Evolutionary conservation across 345 rosid genomes (phyloP), one percentile per base, ranked within the genome.

Genomic region (Firmiana major): DNA sequence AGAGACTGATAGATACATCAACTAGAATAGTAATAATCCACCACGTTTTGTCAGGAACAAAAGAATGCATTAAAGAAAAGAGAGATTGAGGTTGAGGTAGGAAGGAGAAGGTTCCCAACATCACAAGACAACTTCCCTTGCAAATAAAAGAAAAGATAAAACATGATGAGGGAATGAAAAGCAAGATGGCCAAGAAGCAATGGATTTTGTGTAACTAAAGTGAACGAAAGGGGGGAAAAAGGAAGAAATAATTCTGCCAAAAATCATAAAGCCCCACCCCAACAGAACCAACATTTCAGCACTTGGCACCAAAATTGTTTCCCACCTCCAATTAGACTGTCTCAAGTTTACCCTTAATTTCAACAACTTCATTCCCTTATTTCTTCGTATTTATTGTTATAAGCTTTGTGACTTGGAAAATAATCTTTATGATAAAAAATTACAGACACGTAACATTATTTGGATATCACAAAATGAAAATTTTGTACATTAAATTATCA

Each of bases 31-130:
- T 24, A 45, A 12, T 22, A 24, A 1, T 45, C 72, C 38, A 43
- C 34, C 53, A 67, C 0, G 72, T 45, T 67, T 22, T 67, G n/a
- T 67, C 72, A 43, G 72, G n/a, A 12, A 43, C 12, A 45, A 72
- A 28, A 17, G 11, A n/a, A 40, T 38, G 13, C 16, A 54, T 10
- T 36, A 26, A 10, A 54, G 36, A 16, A 7, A 4, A 16, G 11
- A 22, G 15, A 11, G 17, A 43, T 24, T 3, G 64, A 53, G 19
- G 60, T 31, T 66, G 71, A 57, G 63, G 24, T 42, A n/a, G 15
- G 49, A 81, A n/a, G 24, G 26, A 81, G 46, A 64, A 65, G 49
- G 49, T 53, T 31, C 78, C 79, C 34, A 68, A 16, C 71, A 79
- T 65, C 49, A 26, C 60, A 26, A 49, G 79, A 71, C 73, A 74